Percentiles rank a stretch among this genome's conserved stretches.
These are phyloP conservation scores for Abrus precatorius DNA, from an alignment of 306 rosid species.

Conservation along the genomic window DNA sequence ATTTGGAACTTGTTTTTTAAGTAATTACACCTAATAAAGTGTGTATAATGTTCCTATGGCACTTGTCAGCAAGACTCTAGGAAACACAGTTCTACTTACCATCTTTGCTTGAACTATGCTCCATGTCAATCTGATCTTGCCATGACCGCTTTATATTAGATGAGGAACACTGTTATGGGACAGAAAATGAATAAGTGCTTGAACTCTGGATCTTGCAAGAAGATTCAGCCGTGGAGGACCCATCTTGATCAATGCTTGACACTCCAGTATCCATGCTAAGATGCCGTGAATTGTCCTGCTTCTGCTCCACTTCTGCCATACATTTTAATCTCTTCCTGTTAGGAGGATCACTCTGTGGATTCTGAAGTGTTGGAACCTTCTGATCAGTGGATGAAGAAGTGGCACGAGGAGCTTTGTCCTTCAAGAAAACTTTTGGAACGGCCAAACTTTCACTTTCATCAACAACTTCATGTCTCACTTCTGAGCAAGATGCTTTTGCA, in stretches of 20 bases:
- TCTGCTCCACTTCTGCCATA: not conserved
- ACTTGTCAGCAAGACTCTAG: not conserved
- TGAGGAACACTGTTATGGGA: constrained; percentile 41
- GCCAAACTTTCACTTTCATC: constrained; percentile 18
- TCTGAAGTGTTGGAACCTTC: constrained; percentile 35
- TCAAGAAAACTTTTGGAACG: constrained; percentile 44
- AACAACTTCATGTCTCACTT: constrained; percentile 41
- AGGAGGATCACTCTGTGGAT: constrained; percentile 30
- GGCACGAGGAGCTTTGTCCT: constrained; percentile 1
- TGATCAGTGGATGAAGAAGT: constrained; percentile 33
- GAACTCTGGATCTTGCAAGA: constrained; percentile 41
- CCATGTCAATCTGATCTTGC: constrained; percentile 22
- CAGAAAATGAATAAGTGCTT: constrained; percentile 37
- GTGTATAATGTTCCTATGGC: not conserved
- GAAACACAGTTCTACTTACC: constrained; percentile 4
- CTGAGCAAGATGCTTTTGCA: constrained; percentile 49
- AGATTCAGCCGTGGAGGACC: constrained; percentile 39
- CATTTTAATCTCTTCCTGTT: constrained; percentile 24
- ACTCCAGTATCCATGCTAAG: constrained; percentile 36
- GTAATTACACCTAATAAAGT: not conserved
- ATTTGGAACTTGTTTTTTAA: not conserved
- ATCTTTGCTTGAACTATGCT: constrained; percentile 30
- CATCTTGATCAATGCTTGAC: constrained; percentile 42
- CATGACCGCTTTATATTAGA: constrained; percentile 4
- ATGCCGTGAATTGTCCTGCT: not conserved